Evolutionary conservation across 1,284 basidiomycete genomes (phyloP).

Genomic region (Trichosporon asahii): DNA sequence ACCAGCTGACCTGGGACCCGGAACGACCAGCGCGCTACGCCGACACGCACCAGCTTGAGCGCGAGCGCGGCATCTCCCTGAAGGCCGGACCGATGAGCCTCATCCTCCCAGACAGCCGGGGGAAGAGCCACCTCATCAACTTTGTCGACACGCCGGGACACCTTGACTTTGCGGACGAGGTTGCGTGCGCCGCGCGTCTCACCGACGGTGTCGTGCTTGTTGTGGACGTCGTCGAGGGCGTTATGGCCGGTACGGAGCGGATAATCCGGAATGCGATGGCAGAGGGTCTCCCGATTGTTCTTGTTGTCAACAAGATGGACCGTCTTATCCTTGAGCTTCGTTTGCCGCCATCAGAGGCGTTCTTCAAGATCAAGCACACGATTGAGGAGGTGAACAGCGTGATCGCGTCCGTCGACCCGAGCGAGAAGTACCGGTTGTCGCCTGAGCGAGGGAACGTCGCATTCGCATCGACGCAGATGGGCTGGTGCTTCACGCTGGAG

Average conservation of each 20-base stretch:
- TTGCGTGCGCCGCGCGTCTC: slow-evolving; percentile 78
- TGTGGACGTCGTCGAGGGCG: slow-evolving; percentile 93
- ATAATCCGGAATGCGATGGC: slow-evolving; percentile 81
- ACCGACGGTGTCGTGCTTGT: slow-evolving; percentile 93
- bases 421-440: slow-evolving; percentile 79
- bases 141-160: slow-evolving; percentile 97
- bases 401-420: slow-evolving; percentile 85
- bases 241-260: slow-evolving; percentile 85
- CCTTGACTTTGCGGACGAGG: slow-evolving; percentile 96
- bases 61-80: slow-evolving; percentile 86
- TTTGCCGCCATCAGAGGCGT: slow-evolving; percentile 92
- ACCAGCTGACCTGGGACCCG: slow-evolving; percentile 88
- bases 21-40: slow-evolving; percentile 90
- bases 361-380: slow-evolving; percentile 98
- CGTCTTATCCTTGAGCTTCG: slow-evolving; percentile 93
- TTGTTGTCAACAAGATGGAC: slow-evolving; percentile 98
- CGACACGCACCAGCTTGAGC: slow-evolving; percentile 85
- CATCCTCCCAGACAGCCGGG: slow-evolving; percentile 76
- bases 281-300: slow-evolving; percentile 83
- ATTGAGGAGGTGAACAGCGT: slow-evolving; percentile 97
- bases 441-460: slow-evolving; percentile 96
- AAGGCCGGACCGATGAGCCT: slow-evolving; percentile 97
- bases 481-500: slow-evolving; percentile 91
- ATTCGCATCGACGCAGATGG: slow-evolving; percentile 95
- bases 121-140: slow-evolving; percentile 91